Evolutionary conservation across 257 asterid genomes (phyloP), one percentile per base, ranked within the genome.

Genomic region (Leonotis leonurus): DNA sequence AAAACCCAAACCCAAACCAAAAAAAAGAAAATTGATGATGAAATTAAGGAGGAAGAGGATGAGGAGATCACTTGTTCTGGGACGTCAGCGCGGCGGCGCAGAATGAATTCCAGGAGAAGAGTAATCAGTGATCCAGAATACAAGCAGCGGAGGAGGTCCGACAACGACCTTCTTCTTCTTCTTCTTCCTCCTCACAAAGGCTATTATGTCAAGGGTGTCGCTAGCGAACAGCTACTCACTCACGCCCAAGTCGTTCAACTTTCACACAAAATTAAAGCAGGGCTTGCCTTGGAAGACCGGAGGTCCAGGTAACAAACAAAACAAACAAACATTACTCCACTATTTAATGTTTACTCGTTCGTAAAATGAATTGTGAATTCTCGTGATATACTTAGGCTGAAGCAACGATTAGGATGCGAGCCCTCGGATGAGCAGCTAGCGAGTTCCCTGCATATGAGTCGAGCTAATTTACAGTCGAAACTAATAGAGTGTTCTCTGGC

Each of bases 341-440:
- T n/a, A n/a, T n/a, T n/a, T n/a, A n/a, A n/a, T n/a, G n/a, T n/a
- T n/a, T n/a, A n/a, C n/a, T n/a, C n/a, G n/a, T n/a, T n/a, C n/a
- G n/a, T n/a, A n/a, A n/a, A n/a, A n/a, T n/a, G n/a, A n/a, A n/a
- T n/a, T n/a, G n/a, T n/a, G n/a, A n/a, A n/a, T n/a, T n/a, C n/a
- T n/a, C n/a, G n/a, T n/a, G n/a, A n/a, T n/a, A n/a, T n/a, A n/a
- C n/a, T n/a, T n/a, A n/a, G 97, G 59, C 70, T 92, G 79, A 83
- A 75, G 67, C 80, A 83, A 56, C 80, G 84, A 75, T 70, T 92
- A 67, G 99, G 99, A 59, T 85, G 81, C 52, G 96, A 83, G 60
- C 99, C 99, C 56, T 85, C 99, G 1, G 91, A 89, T 10, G 94
- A 83, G 82, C 99, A 92, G 68, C 89, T 92, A n/a, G 99, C 99